Base-by-base conservation (phyloP, 768 basidiomycete genomes). In the Lanmaoa rubissima region DNA sequence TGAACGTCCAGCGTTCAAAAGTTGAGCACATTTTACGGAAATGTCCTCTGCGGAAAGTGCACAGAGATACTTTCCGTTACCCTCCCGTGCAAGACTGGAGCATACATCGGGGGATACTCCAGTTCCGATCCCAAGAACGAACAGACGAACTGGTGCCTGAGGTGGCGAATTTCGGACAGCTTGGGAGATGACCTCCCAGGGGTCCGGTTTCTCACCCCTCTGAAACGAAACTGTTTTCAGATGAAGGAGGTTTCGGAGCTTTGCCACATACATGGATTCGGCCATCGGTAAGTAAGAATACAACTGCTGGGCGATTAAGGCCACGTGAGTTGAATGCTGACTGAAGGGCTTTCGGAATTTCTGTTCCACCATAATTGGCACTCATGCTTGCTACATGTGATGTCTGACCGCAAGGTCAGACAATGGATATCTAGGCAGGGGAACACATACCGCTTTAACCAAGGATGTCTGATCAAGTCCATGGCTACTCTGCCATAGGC, bases 241-340 rank as follows among this genome's bases (percentile, higher is more conserved):
- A 24, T 24, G 21, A 24, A 5, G 39, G 5, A 12, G 11, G n/a
- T 24, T 48, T 24, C 21, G 31, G 35, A 14, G 4, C 5, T 10
- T 38, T n/a, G 24, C 5, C 0, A 51, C 63, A 4, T 35, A 68
- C 57, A 43, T 72, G 1, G 28, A 82, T 76, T 49, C 77, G 67
- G 17, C 85, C 85, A 54, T 85, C 86, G 2, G 86, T 87, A 32
- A 87, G 69, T 14, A 86, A 65, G 57, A 87, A 84, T 9, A 84
- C 65, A 9, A 72, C 76, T 1, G 81, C 80, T 1, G 84, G 75
- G 1, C 75, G 73, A 31, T 64, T 57, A 10, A 19, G 47, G 9
- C 59, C 65, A 7, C 81, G 75, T 6, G 64, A 64, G 1, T 51
- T 31, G n/a, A 84, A 72, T 24, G 78, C 77, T 1, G 48, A 28